Percentiles rank a stretch among this genome's conserved stretches.
Conservation (phyloP, 306 rosid species). For the Cucurbita ficifolia region DNA sequence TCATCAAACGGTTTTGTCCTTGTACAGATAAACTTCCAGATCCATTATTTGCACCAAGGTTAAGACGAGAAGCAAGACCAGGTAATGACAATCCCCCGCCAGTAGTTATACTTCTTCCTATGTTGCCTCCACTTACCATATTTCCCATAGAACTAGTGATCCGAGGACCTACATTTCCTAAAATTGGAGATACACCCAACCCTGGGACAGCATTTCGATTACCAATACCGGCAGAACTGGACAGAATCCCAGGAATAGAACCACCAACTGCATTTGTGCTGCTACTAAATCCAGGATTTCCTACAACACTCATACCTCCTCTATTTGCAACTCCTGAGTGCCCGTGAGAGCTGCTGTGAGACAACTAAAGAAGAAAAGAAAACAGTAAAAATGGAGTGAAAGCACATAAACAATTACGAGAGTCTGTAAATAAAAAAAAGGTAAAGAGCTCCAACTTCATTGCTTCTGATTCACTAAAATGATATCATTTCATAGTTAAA, state of each 20-base stretch:
- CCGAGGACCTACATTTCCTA: constrained; percentile 74
- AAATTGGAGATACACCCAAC: constrained; percentile 79
- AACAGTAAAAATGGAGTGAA: neutral
- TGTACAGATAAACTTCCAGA: constrained; percentile 69
- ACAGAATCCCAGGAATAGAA: constrained; percentile 91
- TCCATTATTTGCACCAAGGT: constrained; percentile 63
- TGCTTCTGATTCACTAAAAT: neutral
- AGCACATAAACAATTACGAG: neutral
- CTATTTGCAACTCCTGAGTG: constrained; percentile 82
- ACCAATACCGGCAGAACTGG: constrained; percentile 85
- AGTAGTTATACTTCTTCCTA: constrained; percentile 56
- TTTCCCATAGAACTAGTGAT: constrained; percentile 84
- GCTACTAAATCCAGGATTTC: constrained; percentile 84
- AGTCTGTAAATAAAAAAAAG: constrained; percentile 5
- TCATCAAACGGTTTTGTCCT: constrained; percentile 83
- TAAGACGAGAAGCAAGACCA: constrained; percentile 71
- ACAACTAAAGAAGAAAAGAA: constrained; percentile 41
- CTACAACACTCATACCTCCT: constrained; percentile 94
- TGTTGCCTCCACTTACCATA: constrained; percentile 82
- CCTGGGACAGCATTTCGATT: constrained; percentile 86
- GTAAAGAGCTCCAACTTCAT: neutral
- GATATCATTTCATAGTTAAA: neutral
- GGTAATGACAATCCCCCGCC: constrained; percentile 74
- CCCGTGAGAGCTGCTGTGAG: constrained; percentile 77
- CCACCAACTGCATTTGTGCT: constrained; percentile 88